Evolutionary conservation across 306 rosid genomes (phyloP).

Genomic region (Argentina anserina): DNA sequence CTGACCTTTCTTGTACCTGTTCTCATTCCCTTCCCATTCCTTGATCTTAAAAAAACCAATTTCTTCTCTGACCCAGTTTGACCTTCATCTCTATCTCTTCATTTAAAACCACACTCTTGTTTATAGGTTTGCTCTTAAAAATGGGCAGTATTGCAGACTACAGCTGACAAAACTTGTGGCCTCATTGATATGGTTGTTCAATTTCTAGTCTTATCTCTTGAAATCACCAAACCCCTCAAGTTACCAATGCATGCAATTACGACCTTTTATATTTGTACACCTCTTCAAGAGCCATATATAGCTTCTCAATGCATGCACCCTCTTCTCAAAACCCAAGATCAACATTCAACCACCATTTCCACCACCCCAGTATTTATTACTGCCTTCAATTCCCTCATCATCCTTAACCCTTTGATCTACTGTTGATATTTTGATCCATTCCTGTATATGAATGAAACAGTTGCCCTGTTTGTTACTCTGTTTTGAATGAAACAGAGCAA

Average conservation of each 20-base stretch:
- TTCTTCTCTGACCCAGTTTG: slow-evolving; percentile 30
- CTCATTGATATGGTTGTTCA: slow-evolving; percentile 25
- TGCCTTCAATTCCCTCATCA: not conserved
- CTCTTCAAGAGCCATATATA: slow-evolving; percentile 33
- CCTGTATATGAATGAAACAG: slow-evolving; percentile 2
- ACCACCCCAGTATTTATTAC: slow-evolving; percentile 15
- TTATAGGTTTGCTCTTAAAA: slow-evolving; percentile 20
- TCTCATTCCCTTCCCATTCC: not conserved
- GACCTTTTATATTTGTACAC: slow-evolving; percentile 6
- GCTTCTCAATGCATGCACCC: slow-evolving; percentile 14
- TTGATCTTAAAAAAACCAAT: not conserved
- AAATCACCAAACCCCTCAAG: slow-evolving; percentile 24
- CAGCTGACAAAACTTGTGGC: slow-evolving; percentile 28
- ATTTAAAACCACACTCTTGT: slow-evolving; percentile 10
- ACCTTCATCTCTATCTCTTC: slow-evolving; percentile 29
- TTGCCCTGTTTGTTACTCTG: not conserved
- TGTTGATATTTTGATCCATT: not conserved
- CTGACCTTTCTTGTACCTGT: slow-evolving; percentile 16
- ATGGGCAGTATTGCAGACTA: slow-evolving; percentile 24
- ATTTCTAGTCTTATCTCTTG: slow-evolving; percentile 2
- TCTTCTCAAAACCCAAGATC: slow-evolving; percentile 25
- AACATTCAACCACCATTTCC: slow-evolving; percentile 10
- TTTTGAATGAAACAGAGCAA: slow-evolving; percentile 5
- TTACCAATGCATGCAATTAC: slow-evolving; percentile 37
- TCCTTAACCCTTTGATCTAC: not conserved